Percentiles rank a stretch among this genome's conserved stretches.
These are phyloP conservation scores for Russula vinacea DNA, from an alignment of 768 basidiomycete genomes.

Conservation along the genomic window DNA sequence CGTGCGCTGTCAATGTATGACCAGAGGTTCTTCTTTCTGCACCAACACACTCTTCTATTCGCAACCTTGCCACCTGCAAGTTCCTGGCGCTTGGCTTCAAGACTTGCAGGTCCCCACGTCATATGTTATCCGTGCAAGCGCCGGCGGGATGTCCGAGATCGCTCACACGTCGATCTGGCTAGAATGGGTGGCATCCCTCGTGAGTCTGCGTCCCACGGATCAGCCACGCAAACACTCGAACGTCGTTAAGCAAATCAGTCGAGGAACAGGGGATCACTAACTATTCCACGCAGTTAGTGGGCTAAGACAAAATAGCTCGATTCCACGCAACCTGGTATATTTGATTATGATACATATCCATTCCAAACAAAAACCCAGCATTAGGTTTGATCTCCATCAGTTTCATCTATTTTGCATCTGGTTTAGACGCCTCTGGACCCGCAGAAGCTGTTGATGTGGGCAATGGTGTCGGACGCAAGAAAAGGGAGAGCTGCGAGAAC, in stretches of 20 bases:
- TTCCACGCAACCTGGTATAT: conserved; percentile 11
- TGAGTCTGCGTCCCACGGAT: conserved; percentile 2
- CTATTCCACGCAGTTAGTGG: background rate
- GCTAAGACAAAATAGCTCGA: conserved; percentile 7
- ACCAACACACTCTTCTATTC: conserved; percentile 2
- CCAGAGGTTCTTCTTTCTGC: background rate
- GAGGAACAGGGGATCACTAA: background rate
- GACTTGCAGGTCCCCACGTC: background rate
- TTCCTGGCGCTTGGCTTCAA: conserved; percentile 1
- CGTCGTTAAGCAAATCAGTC: background rate
- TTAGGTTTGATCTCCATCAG: conserved; percentile 6
- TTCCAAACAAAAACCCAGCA: background rate
- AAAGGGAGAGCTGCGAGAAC: conserved; percentile 22
- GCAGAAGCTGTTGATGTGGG: conserved; percentile 7
- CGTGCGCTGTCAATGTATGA: background rate
- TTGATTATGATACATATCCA: conserved; percentile 17
- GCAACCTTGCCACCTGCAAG: background rate
- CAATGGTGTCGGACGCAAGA: conserved; percentile 24
- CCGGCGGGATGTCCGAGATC: background rate
- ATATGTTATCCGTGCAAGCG: background rate
- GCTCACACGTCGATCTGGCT: background rate
- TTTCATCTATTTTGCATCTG: conserved; percentile 6
- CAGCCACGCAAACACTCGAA: conserved; percentile 8
- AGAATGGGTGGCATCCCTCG: background rate
- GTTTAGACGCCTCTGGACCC: conserved; percentile 1